These are phyloP conservation scores for Leishmania guyanensis DNA, from an alignment of 208 protist species.

Conservation along the genomic window DNA sequence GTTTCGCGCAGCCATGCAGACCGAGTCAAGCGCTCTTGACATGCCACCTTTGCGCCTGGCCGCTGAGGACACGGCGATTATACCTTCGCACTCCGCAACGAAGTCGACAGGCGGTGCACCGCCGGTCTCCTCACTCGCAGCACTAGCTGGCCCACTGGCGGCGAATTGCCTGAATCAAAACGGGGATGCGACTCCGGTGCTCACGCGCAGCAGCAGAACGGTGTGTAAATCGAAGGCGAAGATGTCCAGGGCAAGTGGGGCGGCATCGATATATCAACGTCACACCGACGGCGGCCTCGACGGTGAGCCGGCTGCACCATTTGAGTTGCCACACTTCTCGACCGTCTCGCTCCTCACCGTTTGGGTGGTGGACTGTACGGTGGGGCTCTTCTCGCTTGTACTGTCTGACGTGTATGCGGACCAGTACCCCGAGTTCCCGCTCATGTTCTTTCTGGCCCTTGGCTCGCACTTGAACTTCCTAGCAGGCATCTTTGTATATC, in stretches of 20 bases:
- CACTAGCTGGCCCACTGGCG: background rate
- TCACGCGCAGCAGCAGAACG: background rate
- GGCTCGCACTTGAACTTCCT: conserved; percentile 47
- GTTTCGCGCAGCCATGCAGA: background rate
- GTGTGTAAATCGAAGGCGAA: conserved; percentile 14
- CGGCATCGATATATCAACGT: background rate
- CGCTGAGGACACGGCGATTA: background rate
- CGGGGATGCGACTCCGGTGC: no score
- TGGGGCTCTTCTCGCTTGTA: conserved; percentile 47
- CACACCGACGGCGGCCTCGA: conserved; percentile 2
- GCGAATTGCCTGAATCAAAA: background rate
- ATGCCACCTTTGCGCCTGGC: background rate
- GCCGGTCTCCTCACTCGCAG: background rate
- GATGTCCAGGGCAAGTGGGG: background rate
- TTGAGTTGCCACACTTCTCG: conserved; percentile 53
- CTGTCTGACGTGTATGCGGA: conserved; percentile 68
- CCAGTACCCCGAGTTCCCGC: conserved; percentile 46
- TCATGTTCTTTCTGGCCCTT: conserved; percentile 47
- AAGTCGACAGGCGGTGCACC: background rate
- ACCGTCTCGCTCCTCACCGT: conserved; percentile 57
- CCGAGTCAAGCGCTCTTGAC: background rate
- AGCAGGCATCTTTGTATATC: conserved; percentile 51
- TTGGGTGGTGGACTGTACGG: conserved; percentile 58
- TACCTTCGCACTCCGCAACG: background rate
- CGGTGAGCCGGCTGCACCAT: background rate